Percentiles rank a stretch among this genome's conserved stretches.
Evolutionary conservation across 306 rosid genomes (phyloP).

Genomic region (Abrus pulchellus): DNA sequence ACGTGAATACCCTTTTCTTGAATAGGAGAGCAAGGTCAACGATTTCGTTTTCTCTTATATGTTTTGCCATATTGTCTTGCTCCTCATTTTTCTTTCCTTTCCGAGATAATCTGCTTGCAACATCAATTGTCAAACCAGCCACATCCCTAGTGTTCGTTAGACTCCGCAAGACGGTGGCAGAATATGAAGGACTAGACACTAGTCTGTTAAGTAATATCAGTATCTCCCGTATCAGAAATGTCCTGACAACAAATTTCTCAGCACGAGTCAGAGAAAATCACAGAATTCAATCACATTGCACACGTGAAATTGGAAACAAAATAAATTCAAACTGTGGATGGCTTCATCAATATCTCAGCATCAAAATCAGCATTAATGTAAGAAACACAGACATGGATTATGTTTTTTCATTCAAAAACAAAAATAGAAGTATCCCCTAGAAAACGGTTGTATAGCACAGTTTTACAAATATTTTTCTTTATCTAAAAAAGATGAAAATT

Average conservation of each 20-base stretch:
- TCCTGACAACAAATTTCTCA: slow-evolving; percentile 59
- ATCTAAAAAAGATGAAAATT: slow-evolving; percentile 2
- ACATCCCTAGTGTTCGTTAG: slow-evolving; percentile 72
- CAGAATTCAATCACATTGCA: slow-evolving; percentile 18
- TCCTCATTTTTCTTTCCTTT: slow-evolving; percentile 50
- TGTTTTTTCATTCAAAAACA: slow-evolving; percentile 12
- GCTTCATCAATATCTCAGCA: slow-evolving; percentile 15
- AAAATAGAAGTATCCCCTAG: slow-evolving; percentile 1
- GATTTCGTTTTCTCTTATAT: slow-evolving; percentile 72
- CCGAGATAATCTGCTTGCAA: slow-evolving; percentile 72
- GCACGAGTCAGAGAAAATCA: slow-evolving; percentile 32
- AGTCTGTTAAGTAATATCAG: slow-evolving; percentile 87
- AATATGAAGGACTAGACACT: slow-evolving; percentile 74
- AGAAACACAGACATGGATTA: not conserved
- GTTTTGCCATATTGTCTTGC: slow-evolving; percentile 56
- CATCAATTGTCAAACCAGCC: slow-evolving; percentile 75
- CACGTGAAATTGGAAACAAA: slow-evolving; percentile 8
- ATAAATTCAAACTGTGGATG: not conserved
- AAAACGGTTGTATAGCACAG: not conserved
- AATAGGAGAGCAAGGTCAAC: slow-evolving; percentile 73
- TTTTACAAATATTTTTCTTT: not conserved
- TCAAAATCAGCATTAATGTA: slow-evolving; percentile 2
- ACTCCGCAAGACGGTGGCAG: slow-evolving; percentile 60
- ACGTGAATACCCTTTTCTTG: slow-evolving; percentile 72
- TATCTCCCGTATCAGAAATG: slow-evolving; percentile 86